Base-by-base conservation (phyloP, 257 asterid genomes). In the Datura wrightii region DNA sequence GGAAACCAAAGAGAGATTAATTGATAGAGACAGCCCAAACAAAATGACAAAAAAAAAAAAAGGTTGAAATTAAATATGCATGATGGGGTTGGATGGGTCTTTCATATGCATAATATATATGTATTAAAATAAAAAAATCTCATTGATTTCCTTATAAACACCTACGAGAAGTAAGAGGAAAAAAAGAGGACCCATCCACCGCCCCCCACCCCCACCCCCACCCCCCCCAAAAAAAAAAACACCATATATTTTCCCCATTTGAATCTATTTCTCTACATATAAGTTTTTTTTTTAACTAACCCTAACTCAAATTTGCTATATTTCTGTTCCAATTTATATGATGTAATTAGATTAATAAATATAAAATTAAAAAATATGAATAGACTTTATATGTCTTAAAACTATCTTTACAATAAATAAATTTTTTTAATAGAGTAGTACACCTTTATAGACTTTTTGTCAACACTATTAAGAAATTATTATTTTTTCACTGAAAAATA, bases 161-260 rank as follows among this genome's bases (percentile, higher is more conserved):
- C 24, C 80, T 1, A 74, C 2, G 42, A 37, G 59, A 80, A 42
- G 71, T 41, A 19, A 58, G 55, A 80, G 31, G 15, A 42, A 58
- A 11, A 41, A 19, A 0, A 80, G 14, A 81, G 84, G 74, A 81
- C 66, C 79, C 85, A 63, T 82, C 79, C 85, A 65, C 85, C 85
- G 85, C 79, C 85, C 79, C 31, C 31, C 31, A 0, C 31, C 31
- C 31, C 31, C 31, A 24, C 0, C 31, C 31, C 31, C 31, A 0
- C 31, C 31, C 31, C 31, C 31, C 31, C 31, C 63, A 80, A 19
- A 39, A 3, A 54, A 74, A 24, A 63, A n/a, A 15, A 5, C 18
- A 36, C 10, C 63, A 31, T 34, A 9, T 9, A 10, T 10, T 56
- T 1, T 16, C 1, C 1, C 39, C 8, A 8, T 19, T 15, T 60